Evolutionary conservation across 148 eudicot species (phyloP), one percentile per base, ranked within the genome.

Genomic region (Spergularia bocconei): DNA sequence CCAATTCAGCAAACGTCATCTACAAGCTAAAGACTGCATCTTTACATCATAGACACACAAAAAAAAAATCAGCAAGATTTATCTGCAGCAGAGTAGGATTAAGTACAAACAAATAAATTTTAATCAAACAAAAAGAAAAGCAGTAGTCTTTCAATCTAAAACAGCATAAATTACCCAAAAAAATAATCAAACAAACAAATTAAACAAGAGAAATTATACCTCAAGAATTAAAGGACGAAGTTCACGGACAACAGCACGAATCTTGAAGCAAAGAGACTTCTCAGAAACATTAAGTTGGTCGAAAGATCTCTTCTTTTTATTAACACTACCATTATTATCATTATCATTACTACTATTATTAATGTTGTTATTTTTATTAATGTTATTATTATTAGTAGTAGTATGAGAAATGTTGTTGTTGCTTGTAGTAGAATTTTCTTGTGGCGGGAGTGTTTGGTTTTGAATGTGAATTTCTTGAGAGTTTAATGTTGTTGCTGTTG

Each of bases 211-310:
- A 54, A 38, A 63, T 9, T 44, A 25, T 21, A 93, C 98, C 98
- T 93, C 67, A 25, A 91, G 87, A 84, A 93, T 79, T 69, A 87
- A 90, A 39, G 98, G 95, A 47, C 98, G 97, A 75, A 91, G 90
- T 62, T 88, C 86, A 67, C 67, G 84, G 59, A 87, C 73, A 76
- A 86, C 7, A 59, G 86, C 84, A 4, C 97, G 88, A 67, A 93
- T 81, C 80, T 93, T 93, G 80, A 77, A 90, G 84, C 82, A 88
- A 11, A 79, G 88, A 54, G 91, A 81, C 50, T 78, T 76, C 69
- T 91, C 85, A 68, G 84, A 64, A n/a, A 68, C 75, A 38, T 63
- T 44, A 58, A 50, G 63, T 69, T 66, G 41, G 19, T 91, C 88
- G 7, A 83, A 73, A 11, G 88, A 70, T 75, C 92, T 89, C 79